Evolutionary conservation across 352 stramenopile species (phyloP).

Genomic region (Pythium volutum): DNA sequence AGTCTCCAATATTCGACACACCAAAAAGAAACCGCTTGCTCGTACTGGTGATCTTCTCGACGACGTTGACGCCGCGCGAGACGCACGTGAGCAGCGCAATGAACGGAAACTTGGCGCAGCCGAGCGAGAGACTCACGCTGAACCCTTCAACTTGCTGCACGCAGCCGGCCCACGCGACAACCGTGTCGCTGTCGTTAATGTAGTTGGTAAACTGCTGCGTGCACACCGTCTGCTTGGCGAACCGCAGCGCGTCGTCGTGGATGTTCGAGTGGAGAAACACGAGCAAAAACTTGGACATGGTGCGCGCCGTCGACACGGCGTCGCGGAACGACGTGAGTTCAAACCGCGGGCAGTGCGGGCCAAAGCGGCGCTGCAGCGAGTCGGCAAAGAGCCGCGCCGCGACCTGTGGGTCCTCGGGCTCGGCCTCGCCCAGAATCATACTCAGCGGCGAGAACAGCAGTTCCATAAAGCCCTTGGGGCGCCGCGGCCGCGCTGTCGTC

Average conservation of each 20-base stretch:
- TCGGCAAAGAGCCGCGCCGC: constrained; percentile 56
- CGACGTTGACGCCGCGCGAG: constrained; percentile 71
- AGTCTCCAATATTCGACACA: background rate
- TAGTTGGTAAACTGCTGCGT: constrained; percentile 68
- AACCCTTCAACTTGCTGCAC: constrained; percentile 81
- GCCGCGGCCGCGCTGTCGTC: background rate
- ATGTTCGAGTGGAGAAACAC: constrained; percentile 86
- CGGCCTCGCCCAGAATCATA: constrained; percentile 67
- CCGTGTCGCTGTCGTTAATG: constrained; percentile 75
- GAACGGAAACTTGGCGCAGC: constrained; percentile 80
- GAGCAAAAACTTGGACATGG: constrained; percentile 79
- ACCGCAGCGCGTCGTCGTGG: constrained; percentile 71
- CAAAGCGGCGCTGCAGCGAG: constrained; percentile 53
- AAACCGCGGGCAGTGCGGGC: constrained; percentile 55
- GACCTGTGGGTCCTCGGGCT: constrained; percentile 62
- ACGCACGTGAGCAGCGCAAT: constrained; percentile 77
- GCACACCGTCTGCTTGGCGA: constrained; percentile 74
- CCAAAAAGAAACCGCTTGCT: no score
- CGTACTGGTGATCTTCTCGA: constrained; percentile 82
- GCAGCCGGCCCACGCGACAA: constrained; percentile 81
- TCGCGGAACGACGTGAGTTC: constrained; percentile 83
- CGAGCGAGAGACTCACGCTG: constrained; percentile 75
- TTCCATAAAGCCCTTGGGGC: constrained; percentile 64
- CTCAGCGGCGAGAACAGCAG: constrained; percentile 73
- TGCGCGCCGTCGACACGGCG: constrained; percentile 71